phyloP scores from a whole-genome alignment of 345 rosid species.

The Eucalyptus albens region DNA sequence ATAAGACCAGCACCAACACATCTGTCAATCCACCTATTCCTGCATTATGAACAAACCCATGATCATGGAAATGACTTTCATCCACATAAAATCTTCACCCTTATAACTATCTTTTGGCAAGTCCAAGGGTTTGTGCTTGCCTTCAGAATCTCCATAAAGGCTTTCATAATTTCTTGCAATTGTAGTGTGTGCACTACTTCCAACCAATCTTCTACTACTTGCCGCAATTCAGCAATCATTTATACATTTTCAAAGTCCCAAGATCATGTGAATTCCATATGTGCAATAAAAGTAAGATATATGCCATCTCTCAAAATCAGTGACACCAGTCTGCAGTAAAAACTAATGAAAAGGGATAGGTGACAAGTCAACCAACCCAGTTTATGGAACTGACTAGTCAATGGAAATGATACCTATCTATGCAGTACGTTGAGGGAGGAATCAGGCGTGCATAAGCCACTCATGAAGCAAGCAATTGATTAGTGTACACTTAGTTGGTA shows the following conservation, averaged over 20 bases:
- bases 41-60: background rate
- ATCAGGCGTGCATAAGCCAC: background rate
- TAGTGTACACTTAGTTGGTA: background rate
- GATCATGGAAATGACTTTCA: background rate
- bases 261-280: background rate
- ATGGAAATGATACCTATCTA: background rate
- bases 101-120: background rate
- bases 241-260: background rate
- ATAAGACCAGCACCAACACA: background rate
- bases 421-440: background rate
- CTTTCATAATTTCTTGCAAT: background rate
- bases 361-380: background rate
- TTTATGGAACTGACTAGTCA: background rate
- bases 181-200: background rate
- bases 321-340: background rate
- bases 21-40: background rate
- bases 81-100: background rate
- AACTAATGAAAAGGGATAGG: background rate
- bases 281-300: background rate
- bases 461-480: background rate
- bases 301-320: background rate
- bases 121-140: background rate
- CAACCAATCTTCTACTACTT: background rate
- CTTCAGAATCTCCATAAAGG: background rate
- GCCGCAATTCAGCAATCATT: background rate